Percentiles rank a stretch among this genome's conserved stretches.
Evolutionary conservation across 2,329 filamentous ascomycete species (phyloP).

Genomic region (Colletotrichum sansevieriae): DNA sequence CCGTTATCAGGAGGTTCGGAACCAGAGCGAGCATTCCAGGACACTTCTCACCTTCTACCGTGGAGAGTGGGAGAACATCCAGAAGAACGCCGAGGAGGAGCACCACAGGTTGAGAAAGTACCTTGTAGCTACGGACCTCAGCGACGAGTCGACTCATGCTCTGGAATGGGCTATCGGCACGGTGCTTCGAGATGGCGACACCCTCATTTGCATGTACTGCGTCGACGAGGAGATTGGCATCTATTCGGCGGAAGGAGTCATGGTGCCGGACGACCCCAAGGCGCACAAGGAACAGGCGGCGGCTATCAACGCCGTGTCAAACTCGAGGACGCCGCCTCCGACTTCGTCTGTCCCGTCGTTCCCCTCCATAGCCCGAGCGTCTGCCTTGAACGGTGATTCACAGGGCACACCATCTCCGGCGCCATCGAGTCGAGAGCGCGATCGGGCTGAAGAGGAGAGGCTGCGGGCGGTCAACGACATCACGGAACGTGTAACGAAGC

Average conservation of each 20-base stretch:
- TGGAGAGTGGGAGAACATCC: conserved; percentile 84
- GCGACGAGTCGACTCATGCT: conserved; percentile 93
- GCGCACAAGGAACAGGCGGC: conserved; percentile 82
- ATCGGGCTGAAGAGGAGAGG: conserved; percentile 81
- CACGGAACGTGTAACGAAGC: conserved; percentile 84
- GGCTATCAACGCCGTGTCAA: conserved; percentile 75
- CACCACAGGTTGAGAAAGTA: conserved; percentile 87
- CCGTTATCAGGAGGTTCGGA: conserved; percentile 81
- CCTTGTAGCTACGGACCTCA: conserved; percentile 94
- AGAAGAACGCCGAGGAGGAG: conserved; percentile 82
- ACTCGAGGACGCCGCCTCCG: conserved; percentile 51
- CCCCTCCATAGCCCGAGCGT: conserved; percentile 48
- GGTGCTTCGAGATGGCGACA: conserved; percentile 93
- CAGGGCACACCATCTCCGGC: conserved; percentile 58
- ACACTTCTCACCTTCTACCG: conserved; percentile 91
- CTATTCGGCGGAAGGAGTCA: conserved; percentile 60
- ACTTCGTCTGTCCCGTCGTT: conserved; percentile 48
- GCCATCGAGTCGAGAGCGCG: conserved; percentile 62
- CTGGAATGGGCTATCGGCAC: conserved; percentile 98
- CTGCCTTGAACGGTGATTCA: conserved; percentile 53
- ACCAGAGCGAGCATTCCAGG: conserved; percentile 80
- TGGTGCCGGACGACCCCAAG: conserved; percentile 78
- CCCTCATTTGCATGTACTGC: conserved; percentile 91
- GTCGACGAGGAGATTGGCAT: conserved; percentile 86
- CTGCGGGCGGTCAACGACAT: conserved; percentile 85